Evolutionary conservation across 495 filamentous ascomycete species (phyloP).

Genomic region (Trichoderma virens): DNA sequence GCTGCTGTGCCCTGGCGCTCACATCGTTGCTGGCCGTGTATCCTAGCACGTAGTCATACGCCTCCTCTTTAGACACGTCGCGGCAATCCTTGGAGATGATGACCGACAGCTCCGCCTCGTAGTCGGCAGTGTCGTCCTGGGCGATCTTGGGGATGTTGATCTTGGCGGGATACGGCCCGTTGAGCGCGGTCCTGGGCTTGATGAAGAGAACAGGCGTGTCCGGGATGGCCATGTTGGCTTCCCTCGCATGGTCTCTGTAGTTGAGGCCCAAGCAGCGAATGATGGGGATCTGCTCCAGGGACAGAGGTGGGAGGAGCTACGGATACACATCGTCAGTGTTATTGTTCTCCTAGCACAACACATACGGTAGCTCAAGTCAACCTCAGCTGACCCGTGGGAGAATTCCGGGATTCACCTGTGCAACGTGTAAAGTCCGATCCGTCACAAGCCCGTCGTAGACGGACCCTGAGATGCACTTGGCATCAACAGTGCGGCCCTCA

Average conservation of each 20-base stretch:
- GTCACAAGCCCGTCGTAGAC: slow-evolving; percentile 34
- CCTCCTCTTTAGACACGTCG: slow-evolving; percentile 34
- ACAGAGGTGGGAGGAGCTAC: slow-evolving; percentile 29
- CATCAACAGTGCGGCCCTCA: slow-evolving; percentile 28
- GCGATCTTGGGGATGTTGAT: slow-evolving; percentile 37
- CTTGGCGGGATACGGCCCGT: slow-evolving; percentile 36
- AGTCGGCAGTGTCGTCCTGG: slow-evolving; percentile 40
- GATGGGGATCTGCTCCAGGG: slow-evolving; percentile 33
- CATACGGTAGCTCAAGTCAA: neutral
- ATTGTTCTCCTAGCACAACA: neutral
- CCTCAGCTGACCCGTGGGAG: too few species aligned
- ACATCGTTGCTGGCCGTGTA: slow-evolving; percentile 38
- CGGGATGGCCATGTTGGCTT: slow-evolving; percentile 35
- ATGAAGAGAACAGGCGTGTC: slow-evolving; percentile 36
- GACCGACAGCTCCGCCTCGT: slow-evolving; percentile 38
- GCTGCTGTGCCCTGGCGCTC: slow-evolving; percentile 29
- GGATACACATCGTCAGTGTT: neutral
- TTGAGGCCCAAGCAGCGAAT: slow-evolving; percentile 44
- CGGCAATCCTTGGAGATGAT: slow-evolving; percentile 33
- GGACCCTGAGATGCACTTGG: slow-evolving; percentile 28
- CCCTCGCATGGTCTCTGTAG: slow-evolving; percentile 35
- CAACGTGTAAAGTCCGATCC: slow-evolving; percentile 26
- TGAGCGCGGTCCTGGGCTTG: slow-evolving; percentile 37
- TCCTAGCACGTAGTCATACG: slow-evolving; percentile 35
- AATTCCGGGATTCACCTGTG: slow-evolving; percentile 11